A percentile compares a stretch with the other conserved stretches of the same genome.
phyloP scores from a whole-genome alignment of 345 rosid genomes.

The Abelmoschus esculentus region DNA sequence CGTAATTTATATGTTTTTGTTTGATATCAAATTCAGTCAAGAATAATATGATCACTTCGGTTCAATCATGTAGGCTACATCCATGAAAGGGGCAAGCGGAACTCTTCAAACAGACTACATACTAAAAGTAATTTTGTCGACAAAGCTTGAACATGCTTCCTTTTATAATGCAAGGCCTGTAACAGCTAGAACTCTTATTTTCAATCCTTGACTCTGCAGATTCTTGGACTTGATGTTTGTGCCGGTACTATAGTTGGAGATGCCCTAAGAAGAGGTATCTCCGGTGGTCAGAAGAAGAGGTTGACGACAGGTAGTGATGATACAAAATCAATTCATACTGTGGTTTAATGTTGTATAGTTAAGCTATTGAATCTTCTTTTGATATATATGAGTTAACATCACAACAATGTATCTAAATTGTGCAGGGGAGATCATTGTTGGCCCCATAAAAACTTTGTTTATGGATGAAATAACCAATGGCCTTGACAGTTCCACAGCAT shows the following conservation, averaged over 20 bases:
- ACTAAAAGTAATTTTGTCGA: slow-evolving; percentile 24
- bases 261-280: slow-evolving; percentile 39
- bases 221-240: slow-evolving; percentile 43
- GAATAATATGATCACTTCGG: background rate
- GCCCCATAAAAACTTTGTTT: slow-evolving; percentile 52
- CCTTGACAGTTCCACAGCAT: slow-evolving; percentile 59
- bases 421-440: slow-evolving; percentile 68
- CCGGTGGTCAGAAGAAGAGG: slow-evolving; percentile 48
- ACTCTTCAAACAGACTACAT: slow-evolving; percentile 47
- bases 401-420: background rate
- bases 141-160: background rate
- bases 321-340: background rate
- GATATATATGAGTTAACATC: background rate
- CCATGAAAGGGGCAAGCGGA: slow-evolving; percentile 28
- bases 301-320: slow-evolving; percentile 33
- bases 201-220: slow-evolving; percentile 15
- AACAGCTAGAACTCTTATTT: background rate
- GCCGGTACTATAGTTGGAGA: slow-evolving; percentile 42
- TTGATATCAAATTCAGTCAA: too few relatives aligned
- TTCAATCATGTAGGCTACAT: slow-evolving; percentile 30
- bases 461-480: slow-evolving; percentile 74
- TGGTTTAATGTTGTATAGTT: background rate
- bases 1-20: background rate
- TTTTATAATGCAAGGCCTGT: background rate
- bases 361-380: background rate